Evolutionary conservation across 176 grass and related monocot genomes (phyloP), one percentile per base, ranked within the genome.

Genomic region (Carex littledalei): DNA sequence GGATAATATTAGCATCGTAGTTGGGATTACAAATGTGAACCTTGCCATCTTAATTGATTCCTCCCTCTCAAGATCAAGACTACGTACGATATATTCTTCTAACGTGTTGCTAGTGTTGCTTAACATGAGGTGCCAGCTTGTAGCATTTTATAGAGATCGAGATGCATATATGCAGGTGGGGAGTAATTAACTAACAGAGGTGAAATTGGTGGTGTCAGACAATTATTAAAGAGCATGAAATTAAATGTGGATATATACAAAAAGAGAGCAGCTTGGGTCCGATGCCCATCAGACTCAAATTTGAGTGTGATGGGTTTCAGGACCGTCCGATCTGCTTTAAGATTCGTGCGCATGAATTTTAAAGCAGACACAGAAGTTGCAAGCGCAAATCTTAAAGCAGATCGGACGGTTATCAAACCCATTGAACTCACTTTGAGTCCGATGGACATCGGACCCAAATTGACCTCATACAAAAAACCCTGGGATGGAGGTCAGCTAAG

Each of bases 401-500:
- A 26, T 26, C 26, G 26, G 0, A 26, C 26, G 26, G 26, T 26
- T 26, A 26, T 26, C 26, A 26, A 26, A 26, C 26, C 0, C 26
- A 26, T 26, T 26, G 26, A 26, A 26, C 26, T 26, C 26, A 26
- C 26, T 26, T 26, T 26, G 26, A 26, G 26, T 26, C 26, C 0
- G 26, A 26, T 26, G 26, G 26, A 1, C 26, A 26, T 26, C 26
- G 26, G 26, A 26, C 26, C 26, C 26, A 26, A 26, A 26, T 24
- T 24, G 24, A 24, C 24, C 24, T 24, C 24, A 24, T 50, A 29
- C 10, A 77, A 26, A 54, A 54, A 29, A 21, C 45, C 72, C 21
- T 77, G 72, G 21, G 12, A 77, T 77, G 72, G 49, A 77, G 72
- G 72, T 77, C 12, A 77, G 29, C 13, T 77, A 2, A 77, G 55